Evolutionary conservation across 2,329 filamentous ascomycete genomes (phyloP).

Genomic region (Penicillium sp.): DNA sequence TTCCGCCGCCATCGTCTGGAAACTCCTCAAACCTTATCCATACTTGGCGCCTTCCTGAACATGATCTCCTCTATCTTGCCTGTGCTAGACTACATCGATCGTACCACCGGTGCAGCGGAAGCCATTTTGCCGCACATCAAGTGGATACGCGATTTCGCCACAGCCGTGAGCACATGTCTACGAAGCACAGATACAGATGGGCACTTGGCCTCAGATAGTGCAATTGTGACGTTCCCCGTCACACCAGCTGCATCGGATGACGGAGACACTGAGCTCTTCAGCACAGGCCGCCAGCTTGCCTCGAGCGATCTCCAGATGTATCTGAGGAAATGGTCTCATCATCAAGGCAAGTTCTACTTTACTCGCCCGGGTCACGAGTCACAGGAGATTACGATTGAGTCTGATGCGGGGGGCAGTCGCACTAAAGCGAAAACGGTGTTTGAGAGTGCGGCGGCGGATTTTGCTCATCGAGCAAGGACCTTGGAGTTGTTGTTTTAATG

Average conservation of each 20-base stretch:
- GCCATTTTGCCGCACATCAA: slow-evolving; percentile 34
- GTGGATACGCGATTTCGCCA: slow-evolving; percentile 42
- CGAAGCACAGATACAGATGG: not conserved
- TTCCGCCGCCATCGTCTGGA: slow-evolving; percentile 36
- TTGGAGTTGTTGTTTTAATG: not conserved
- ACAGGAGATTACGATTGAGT: slow-evolving; percentile 46
- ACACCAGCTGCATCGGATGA: slow-evolving; percentile 12
- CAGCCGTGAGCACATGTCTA: slow-evolving; percentile 11
- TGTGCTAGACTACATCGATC: slow-evolving; percentile 50
- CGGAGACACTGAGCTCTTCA: slow-evolving; percentile 18
- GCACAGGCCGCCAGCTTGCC: slow-evolving; percentile 31
- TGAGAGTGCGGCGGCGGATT: slow-evolving; percentile 15
- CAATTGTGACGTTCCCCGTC: slow-evolving; percentile 8
- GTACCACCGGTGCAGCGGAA: slow-evolving; percentile 28
- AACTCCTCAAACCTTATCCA: slow-evolving; percentile 41
- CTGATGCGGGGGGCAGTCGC: slow-evolving; percentile 23
- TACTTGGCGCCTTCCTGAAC: slow-evolving; percentile 41
- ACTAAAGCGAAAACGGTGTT: slow-evolving; percentile 21
- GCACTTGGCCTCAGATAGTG: not conserved
- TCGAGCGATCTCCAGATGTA: slow-evolving; percentile 46
- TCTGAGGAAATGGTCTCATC: slow-evolving; percentile 50
- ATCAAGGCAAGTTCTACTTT: slow-evolving; percentile 49
- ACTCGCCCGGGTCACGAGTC: slow-evolving; percentile 43
- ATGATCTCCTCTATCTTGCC: slow-evolving; percentile 43
- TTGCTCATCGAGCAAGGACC: not conserved